Base-by-base conservation (phyloP, 2,329 filamentous ascomycete species). In the Periconia digitata region DNA sequence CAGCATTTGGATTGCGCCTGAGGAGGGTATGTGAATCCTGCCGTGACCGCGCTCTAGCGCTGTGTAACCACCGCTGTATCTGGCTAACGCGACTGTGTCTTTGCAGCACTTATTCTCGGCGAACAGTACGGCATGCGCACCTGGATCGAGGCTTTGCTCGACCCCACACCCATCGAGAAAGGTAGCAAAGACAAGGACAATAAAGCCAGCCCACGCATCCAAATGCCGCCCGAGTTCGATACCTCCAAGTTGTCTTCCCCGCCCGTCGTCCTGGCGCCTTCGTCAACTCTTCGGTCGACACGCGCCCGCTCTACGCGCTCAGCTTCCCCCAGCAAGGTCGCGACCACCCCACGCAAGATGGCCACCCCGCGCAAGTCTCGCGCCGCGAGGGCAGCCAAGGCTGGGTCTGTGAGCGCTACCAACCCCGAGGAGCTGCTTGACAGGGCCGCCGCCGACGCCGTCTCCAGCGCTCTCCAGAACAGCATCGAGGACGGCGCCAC, bases 1-100 rank as follows among this genome's bases (percentile, higher is more conserved):
- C 39, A 99, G 96, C 71, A 85, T 99, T 44, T 99, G 94, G 94
- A 92, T 97, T 43, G 85, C 90, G 40, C 91, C 92, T 6, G 80
- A 86, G 56, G 76, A 83, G 68, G 84, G 84, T 87, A 76, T 49
- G 65, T 64, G 23, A 35, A 40, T 27, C 36, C 36, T 10, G 22
- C 29, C 34, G 39, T 22, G 39, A 20, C 22, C 8, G 23, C 32
- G 27, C 23, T 20, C 8, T 27, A 8, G 8, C 23, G 12, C 23
- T n/a, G 29, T n/a, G 36, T 34, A 29, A 43, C 40, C 39, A 43
- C n/a, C n/a, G n/a, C n/a, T n/a, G n/a, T n/a, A n/a, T n/a, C n/a
- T n/a, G n/a, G n/a, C 59, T 67, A 40, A 66, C 49, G 60, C 39
- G 62, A 49, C 40, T 49, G 10, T 32, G 12, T 8, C 37, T n/a